These are phyloP conservation scores for Kingdonia uniflora DNA, from an alignment of 164 flowering plant species.

Conservation along the genomic window DNA sequence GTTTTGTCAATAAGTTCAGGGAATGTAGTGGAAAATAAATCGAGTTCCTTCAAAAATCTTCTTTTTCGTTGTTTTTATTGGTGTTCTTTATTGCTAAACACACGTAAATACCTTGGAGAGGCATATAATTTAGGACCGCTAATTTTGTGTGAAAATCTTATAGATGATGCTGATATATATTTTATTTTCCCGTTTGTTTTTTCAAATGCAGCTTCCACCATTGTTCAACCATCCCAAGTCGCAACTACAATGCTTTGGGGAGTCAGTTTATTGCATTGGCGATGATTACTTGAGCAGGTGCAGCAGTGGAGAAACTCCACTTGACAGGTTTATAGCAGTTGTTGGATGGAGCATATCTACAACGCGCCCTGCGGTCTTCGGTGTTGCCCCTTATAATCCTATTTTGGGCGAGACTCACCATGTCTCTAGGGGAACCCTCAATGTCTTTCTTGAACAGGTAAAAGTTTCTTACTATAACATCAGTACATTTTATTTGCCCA, in stretches of 20 bases:
- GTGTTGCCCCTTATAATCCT: slow-evolving; percentile 77
- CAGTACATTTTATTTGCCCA: background rate
- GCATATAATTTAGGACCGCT: too few relatives aligned
- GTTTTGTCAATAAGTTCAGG: too few relatives aligned
- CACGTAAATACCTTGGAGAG: too few relatives aligned
- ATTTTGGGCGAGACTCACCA: slow-evolving; percentile 95
- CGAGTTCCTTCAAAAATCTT: too few relatives aligned
- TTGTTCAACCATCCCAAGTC: slow-evolving; percentile 80
- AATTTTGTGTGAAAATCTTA: too few relatives aligned
- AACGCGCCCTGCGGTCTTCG: slow-evolving; percentile 45
- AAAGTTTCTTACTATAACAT: background rate
- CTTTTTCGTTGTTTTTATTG: too few relatives aligned
- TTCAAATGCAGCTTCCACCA: slow-evolving; percentile 53
- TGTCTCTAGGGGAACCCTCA: slow-evolving; percentile 53
- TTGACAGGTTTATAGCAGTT: slow-evolving; percentile 46
- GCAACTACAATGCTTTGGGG: slow-evolving; percentile 76
- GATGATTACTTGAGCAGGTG: slow-evolving; percentile 46
- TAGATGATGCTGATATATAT: too few relatives aligned
- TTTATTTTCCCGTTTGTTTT: too few relatives aligned
- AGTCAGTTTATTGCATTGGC: slow-evolving; percentile 45
- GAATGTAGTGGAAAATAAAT: too few relatives aligned
- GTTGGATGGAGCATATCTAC: slow-evolving; percentile 80
- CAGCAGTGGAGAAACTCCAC: slow-evolving; percentile 23
- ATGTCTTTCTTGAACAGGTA: slow-evolving; percentile 89
- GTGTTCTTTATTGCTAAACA: too few relatives aligned